A percentile compares a stretch with the other conserved stretches of the same genome.
Evolutionary conservation across 2,329 filamentous ascomycete species (phyloP).

Genomic region (Sarocladiaceae sp.): DNA sequence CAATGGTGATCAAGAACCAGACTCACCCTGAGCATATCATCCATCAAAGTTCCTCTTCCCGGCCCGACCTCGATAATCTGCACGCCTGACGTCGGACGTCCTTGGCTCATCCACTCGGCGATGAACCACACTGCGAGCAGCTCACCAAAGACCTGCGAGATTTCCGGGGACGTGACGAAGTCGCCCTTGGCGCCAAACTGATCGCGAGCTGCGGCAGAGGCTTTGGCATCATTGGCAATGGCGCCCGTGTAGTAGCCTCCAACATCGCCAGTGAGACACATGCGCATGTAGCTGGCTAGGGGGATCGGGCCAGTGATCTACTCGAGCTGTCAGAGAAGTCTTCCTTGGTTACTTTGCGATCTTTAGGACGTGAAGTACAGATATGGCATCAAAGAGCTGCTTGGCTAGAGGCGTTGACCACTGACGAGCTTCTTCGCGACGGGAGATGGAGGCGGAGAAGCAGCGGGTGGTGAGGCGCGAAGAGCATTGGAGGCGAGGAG

Average conservation of each 20-base stretch:
- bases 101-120: conserved; percentile 93
- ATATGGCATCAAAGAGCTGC: conserved; percentile 78
- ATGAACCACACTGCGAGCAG: conserved; percentile 92
- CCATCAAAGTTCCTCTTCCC: conserved; percentile 92
- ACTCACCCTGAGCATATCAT: conserved; percentile 78
- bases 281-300: conserved; percentile 93
- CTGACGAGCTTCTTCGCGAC: conserved; percentile 29
- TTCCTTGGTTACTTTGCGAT: no score
- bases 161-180: conserved; percentile 95
- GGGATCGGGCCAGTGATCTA: conserved; percentile 79
- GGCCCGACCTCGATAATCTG: conserved; percentile 93
- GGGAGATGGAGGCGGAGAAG: conserved; percentile 20
- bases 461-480: conserved; percentile 14
- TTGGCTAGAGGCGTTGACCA: conserved; percentile 94
- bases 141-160: conserved; percentile 95
- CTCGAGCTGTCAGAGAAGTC: neutral
- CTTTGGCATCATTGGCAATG: conserved; percentile 40
- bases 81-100: conserved; percentile 63
- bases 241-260: conserved; percentile 90
- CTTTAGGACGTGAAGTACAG: no score
- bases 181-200: conserved; percentile 92
- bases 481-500: conserved; percentile 6
- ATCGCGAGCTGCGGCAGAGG: conserved; percentile 48
- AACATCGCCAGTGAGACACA: conserved; percentile 86
- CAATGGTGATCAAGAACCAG: neutral